A percentile compares a stretch with the other conserved stretches of the same genome.
Evolutionary conservation across 2,329 filamentous ascomycete species (phyloP).

Genomic region (Mycosphaerella arachidis): DNA sequence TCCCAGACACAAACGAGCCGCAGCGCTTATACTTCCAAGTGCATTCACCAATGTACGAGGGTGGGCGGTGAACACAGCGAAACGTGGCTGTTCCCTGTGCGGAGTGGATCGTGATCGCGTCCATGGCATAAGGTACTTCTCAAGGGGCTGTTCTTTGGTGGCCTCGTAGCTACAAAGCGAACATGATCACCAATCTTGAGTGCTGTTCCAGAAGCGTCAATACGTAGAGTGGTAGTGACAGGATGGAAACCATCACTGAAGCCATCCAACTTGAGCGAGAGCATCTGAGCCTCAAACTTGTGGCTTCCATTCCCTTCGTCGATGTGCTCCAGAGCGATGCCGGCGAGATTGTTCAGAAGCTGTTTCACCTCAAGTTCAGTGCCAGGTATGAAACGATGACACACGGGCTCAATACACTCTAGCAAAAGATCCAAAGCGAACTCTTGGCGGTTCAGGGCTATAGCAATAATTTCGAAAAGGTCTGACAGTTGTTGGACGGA

Average conservation of each 20-base stretch:
- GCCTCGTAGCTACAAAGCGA: too few relatives aligned
- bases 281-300: not conserved
- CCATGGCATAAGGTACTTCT: too few relatives aligned
- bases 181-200: not conserved
- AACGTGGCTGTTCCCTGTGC: too few relatives aligned
- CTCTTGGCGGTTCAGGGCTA: not conserved
- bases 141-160: too few relatives aligned
- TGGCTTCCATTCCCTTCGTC: slow-evolving; percentile 1
- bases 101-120: too few relatives aligned
- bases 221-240: slow-evolving; percentile 2
- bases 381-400: too few relatives aligned
- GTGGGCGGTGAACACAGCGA: too few relatives aligned
- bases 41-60: too few relatives aligned
- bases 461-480: slow-evolving; percentile 2
- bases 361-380: too few relatives aligned
- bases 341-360: not conserved
- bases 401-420: slow-evolving; percentile 5
- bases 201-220: slow-evolving; percentile 1
- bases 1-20: too few relatives aligned
- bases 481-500: slow-evolving; percentile 1
- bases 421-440: slow-evolving; percentile 4
- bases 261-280: not conserved
- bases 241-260: slow-evolving; percentile 1
- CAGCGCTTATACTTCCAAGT: too few relatives aligned
- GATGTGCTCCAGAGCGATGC: slow-evolving; percentile 3